Percentiles rank a stretch among this genome's conserved stretches.
phyloP scores from a whole-genome alignment of 164 flowering plant genomes.

The Dillenia suffruticosa region DNA sequence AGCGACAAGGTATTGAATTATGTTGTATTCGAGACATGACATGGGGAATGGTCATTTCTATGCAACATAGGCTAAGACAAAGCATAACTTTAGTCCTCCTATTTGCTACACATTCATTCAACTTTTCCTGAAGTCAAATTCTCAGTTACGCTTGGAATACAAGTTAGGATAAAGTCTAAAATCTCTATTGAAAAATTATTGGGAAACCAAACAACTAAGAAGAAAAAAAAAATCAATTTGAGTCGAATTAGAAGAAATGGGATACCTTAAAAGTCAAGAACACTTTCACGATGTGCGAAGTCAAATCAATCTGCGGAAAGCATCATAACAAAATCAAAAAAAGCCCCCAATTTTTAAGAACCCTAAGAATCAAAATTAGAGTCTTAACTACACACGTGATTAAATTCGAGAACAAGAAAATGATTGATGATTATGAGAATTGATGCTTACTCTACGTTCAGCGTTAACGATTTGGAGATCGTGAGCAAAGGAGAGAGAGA shows the following conservation, averaged over 20 bases:
- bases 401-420: not conserved
- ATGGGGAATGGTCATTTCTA: too few relatives aligned
- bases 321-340: not conserved
- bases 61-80: too few relatives aligned
- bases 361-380: not conserved
- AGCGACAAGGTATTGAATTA: too few relatives aligned
- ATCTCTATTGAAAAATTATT: not conserved
- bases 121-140: too few relatives aligned
- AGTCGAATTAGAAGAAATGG: not conserved
- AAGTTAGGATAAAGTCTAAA: too few relatives aligned
- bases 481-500: slow-evolving; percentile 14
- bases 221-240: too few relatives aligned
- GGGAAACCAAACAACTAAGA: not conserved
- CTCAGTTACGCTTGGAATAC: too few relatives aligned
- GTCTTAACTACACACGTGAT: not conserved
- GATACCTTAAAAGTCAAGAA: slow-evolving; percentile 82
- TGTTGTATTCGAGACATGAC: too few relatives aligned
- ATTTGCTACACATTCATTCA: too few relatives aligned
- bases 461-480: slow-evolving; percentile 61
- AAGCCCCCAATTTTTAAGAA: not conserved
- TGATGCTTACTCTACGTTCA: slow-evolving; percentile 65
- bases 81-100: too few relatives aligned
- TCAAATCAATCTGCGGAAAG: slow-evolving; percentile 85
- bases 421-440: not conserved
- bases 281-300: slow-evolving; percentile 71